These are phyloP conservation scores for Ophiostoma quercus DNA, from an alignment of 2,329 filamentous ascomycete genomes.

Conservation along the genomic window DNA sequence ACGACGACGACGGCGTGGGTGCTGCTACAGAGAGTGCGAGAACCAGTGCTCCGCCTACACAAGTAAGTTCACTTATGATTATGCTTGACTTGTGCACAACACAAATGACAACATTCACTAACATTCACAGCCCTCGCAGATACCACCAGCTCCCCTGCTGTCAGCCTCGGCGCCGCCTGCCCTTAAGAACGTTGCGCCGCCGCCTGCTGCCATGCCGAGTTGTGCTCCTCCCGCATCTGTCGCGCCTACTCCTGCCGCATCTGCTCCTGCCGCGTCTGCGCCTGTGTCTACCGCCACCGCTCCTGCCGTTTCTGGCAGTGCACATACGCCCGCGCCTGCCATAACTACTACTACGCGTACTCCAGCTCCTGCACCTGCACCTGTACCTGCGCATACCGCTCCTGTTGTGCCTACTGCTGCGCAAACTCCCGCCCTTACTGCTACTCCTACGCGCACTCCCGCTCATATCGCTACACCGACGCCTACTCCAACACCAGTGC, in stretches of 20 bases:
- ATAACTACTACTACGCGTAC: not conserved
- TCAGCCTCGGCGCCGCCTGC: not conserved
- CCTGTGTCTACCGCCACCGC: not conserved
- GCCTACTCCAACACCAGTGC: not conserved
- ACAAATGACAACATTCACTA: not conserved
- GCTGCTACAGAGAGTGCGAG: not conserved
- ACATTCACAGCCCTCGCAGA: no score
- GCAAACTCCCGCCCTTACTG: not conserved
- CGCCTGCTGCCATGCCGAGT: not conserved
- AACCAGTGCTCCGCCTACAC: not conserved
- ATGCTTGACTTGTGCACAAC: not conserved
- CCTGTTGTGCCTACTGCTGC: not conserved
- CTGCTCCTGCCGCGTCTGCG: not conserved
- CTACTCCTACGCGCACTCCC: not conserved
- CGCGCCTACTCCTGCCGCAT: not conserved
- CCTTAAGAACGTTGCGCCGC: not conserved
- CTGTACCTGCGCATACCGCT: no score
- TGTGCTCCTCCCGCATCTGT: not conserved
- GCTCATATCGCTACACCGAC: not conserved
- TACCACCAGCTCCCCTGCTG: not conserved
- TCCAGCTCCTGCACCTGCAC: no score
- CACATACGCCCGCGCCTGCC: no score
- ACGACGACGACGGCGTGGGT: slow-evolving; percentile 21
- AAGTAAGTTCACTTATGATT: not conserved
- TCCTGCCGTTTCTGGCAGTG: not conserved